These are phyloP conservation scores for Hondaea fermentalgiana DNA, from an alignment of 108 stramenopile species.

Conservation along the genomic window DNA sequence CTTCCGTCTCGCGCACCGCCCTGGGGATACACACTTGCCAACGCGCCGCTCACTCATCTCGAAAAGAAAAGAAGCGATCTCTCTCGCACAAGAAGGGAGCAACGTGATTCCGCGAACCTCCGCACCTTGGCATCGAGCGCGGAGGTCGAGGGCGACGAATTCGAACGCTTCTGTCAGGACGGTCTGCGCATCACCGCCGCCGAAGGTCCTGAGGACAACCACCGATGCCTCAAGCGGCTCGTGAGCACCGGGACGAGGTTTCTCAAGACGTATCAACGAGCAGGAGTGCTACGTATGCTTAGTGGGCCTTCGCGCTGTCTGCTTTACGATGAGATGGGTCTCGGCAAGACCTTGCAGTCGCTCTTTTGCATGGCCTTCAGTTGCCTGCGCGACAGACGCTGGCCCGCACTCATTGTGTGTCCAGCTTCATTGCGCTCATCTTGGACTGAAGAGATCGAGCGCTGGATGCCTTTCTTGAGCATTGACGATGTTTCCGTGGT, in stretches of 20 bases:
- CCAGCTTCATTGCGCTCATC: neutral
- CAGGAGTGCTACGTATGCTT: neutral
- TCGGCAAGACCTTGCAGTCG: neutral
- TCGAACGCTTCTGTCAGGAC: no score
- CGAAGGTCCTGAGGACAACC: neutral
- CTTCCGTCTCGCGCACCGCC: no score
- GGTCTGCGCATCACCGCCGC: neutral
- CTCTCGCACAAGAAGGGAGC: no score
- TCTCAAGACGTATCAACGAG: neutral
- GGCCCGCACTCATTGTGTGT: slow-evolving; percentile 2
- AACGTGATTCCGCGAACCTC: no score
- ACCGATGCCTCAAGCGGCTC: neutral
- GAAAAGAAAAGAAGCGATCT: no score
- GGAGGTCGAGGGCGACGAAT: no score
- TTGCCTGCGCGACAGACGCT: neutral
- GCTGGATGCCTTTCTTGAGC: neutral
- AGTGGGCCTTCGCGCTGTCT: neutral
- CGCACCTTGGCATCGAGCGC: no score
- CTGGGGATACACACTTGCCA: no score
- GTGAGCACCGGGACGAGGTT: neutral
- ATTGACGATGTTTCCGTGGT: neutral
- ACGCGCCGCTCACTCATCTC: no score
- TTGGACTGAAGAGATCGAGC: neutral
- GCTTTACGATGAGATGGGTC: slow-evolving; percentile 6
- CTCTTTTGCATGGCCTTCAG: neutral